phyloP scores from a whole-genome alignment of 768 basidiomycete genomes.

The Suillus bovinus region DNA sequence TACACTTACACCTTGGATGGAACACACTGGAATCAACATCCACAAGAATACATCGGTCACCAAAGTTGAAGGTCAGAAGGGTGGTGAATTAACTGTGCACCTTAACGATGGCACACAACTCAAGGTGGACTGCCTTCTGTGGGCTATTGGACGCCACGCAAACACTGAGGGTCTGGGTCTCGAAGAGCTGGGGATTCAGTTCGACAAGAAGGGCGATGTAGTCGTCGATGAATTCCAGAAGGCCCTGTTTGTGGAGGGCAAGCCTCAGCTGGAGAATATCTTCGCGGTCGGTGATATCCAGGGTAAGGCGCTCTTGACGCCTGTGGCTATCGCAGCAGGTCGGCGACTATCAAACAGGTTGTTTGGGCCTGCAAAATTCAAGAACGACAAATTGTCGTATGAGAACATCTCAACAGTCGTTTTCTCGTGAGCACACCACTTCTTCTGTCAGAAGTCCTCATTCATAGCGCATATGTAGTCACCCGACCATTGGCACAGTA shows the following conservation, averaged over 20 bases:
- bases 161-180: constrained; percentile 79
- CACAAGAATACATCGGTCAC: constrained; percentile 77
- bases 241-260: constrained; percentile 55
- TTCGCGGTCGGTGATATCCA: constrained; percentile 90
- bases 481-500: constrained; percentile 94
- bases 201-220: constrained; percentile 80
- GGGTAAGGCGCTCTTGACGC: constrained; percentile 91
- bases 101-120: constrained; percentile 73
- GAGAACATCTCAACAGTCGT: constrained; percentile 93
- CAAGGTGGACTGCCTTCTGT: constrained; percentile 85
- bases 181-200: constrained; percentile 72
- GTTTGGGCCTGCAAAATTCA: constrained; percentile 85
- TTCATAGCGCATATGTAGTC: constrained; percentile 45
- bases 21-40: constrained; percentile 88
- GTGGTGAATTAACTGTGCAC: constrained; percentile 72
- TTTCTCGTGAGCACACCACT: constrained; percentile 73
- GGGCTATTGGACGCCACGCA: constrained; percentile 92
- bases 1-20: constrained; percentile 87
- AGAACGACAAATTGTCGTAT: constrained; percentile 85
- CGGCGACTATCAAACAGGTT: constrained; percentile 85
- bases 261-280: constrained; percentile 34
- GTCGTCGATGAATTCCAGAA: constrained; percentile 92
- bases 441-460: constrained; percentile 6
- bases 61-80: constrained; percentile 75
- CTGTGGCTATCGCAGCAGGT: constrained; percentile 97